These are phyloP conservation scores for Articulospora tetracladia DNA, from an alignment of 495 filamentous ascomycete genomes.

Conservation along the genomic window DNA sequence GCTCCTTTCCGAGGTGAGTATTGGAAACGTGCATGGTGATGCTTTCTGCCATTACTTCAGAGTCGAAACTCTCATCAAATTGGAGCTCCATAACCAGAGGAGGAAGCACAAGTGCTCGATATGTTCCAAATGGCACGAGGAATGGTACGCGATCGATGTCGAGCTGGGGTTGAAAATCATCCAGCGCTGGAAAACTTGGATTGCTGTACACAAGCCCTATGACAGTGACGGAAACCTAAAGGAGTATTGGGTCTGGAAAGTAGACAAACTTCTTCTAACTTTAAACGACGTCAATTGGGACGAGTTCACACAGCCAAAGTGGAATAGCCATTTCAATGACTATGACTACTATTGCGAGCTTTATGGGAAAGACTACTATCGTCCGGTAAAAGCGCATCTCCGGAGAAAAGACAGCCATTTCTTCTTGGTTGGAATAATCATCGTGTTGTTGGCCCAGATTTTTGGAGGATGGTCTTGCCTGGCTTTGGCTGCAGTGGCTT, in stretches of 20 bases:
- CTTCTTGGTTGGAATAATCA: no score
- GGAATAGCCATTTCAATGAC: not conserved
- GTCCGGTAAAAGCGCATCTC: not conserved
- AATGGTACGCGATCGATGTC: not conserved
- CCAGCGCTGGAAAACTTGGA: not conserved
- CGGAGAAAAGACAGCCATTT: no score
- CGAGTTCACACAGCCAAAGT: not conserved
- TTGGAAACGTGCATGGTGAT: not conserved
- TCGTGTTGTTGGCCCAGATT: no score
- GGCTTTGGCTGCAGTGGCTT: no score
- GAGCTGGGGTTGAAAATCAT: not conserved
- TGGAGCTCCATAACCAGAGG: not conserved
- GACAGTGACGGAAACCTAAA: not conserved
- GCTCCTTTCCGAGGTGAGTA: not conserved
- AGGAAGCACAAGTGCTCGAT: not conserved
- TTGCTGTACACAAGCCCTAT: not conserved
- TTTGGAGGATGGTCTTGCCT: no score
- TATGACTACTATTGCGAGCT: not conserved
- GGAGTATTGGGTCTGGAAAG: constrained; percentile 1
- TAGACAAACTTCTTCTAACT: not conserved
- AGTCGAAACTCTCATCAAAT: not conserved
- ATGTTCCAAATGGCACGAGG: not conserved
- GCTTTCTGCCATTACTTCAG: not conserved
- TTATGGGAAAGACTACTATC: not conserved
- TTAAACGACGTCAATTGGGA: not conserved